phyloP scores from a whole-genome alignment of 208 protist species.

The Leishmania aethiopica region DNA sequence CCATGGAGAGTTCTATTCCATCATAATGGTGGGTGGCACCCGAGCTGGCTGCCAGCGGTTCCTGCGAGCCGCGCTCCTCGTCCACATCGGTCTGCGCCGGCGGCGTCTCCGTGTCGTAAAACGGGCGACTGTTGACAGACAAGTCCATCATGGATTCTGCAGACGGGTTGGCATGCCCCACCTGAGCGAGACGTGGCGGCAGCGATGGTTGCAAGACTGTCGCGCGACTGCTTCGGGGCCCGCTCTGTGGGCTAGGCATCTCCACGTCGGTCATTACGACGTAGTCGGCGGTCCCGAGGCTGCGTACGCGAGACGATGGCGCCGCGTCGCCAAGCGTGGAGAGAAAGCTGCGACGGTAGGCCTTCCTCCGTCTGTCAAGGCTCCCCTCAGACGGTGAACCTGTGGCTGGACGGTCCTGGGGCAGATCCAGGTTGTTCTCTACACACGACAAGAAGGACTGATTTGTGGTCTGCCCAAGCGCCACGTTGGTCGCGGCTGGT shows the following conservation, averaged over 20 bases:
- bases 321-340: neutral
- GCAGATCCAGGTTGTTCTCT: neutral
- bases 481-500: slow-evolving; percentile 5
- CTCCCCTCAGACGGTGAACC: neutral
- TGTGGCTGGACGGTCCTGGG: neutral
- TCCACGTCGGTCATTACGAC: slow-evolving; percentile 4
- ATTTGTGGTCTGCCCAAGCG: neutral
- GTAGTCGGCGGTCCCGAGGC: slow-evolving; percentile 1
- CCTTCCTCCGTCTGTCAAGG: neutral
- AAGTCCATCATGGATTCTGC: neutral
- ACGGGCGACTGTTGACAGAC: neutral
- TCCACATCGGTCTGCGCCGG: neutral
- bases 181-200: neutral
- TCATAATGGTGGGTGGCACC: neutral
- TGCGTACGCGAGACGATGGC: neutral
- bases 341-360: slow-evolving; percentile 9
- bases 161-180: neutral
- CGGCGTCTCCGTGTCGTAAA: neutral
- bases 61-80: neutral
- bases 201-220: neutral
- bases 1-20: slow-evolving; percentile 27
- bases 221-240: neutral
- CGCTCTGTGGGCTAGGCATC: neutral
- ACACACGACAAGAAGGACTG: neutral
- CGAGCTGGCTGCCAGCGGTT: neutral